Evolutionary conservation across 805 yeast species (phyloP).

Genomic region (Saturnispora dispora): DNA sequence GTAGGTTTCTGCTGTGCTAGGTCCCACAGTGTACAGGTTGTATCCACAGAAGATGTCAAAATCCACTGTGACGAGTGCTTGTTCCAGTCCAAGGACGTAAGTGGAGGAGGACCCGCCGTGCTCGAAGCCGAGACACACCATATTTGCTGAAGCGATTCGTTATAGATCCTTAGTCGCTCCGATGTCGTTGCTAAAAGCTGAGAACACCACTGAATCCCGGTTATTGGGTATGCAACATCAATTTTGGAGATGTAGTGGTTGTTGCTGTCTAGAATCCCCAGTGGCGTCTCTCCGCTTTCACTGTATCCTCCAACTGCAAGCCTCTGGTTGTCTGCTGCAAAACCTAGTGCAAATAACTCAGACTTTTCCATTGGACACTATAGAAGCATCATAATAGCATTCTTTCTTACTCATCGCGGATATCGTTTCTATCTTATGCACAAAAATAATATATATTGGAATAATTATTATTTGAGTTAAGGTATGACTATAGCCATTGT

Average conservation of each 20-base stretch:
- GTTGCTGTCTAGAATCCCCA: conserved; percentile 30
- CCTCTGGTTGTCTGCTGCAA: conserved; percentile 1
- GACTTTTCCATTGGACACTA: conserved; percentile 2
- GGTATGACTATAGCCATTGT: too few species aligned
- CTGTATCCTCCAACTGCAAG: conserved; percentile 5
- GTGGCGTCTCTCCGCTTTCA: conserved; percentile 1
- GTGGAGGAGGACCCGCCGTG: conserved; percentile 48
- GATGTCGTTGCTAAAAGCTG: conserved; percentile 54
- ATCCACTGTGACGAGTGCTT: conserved; percentile 55
- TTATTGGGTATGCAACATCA: conserved; percentile 54
- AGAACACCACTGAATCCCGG: conserved; percentile 69
- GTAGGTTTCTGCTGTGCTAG: conserved; percentile 46
- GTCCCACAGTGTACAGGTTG: conserved; percentile 98
- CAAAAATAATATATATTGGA: background rate
- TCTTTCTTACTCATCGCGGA: background rate
- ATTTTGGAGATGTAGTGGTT: conserved; percentile 37
- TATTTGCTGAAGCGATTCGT: conserved; percentile 14
- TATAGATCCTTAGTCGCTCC: conserved; percentile 55
- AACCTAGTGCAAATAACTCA: conserved; percentile 1
- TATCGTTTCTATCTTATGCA: background rate
- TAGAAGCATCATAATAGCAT: background rate
- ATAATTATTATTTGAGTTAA: too few species aligned
- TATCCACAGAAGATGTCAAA: conserved; percentile 84
- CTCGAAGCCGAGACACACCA: conserved; percentile 4
- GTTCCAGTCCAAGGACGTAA: conserved; percentile 94